These are phyloP conservation scores for Zymoseptoria crescenta DNA, from an alignment of 2,329 filamentous ascomycete genomes.

Conservation along the genomic window DNA sequence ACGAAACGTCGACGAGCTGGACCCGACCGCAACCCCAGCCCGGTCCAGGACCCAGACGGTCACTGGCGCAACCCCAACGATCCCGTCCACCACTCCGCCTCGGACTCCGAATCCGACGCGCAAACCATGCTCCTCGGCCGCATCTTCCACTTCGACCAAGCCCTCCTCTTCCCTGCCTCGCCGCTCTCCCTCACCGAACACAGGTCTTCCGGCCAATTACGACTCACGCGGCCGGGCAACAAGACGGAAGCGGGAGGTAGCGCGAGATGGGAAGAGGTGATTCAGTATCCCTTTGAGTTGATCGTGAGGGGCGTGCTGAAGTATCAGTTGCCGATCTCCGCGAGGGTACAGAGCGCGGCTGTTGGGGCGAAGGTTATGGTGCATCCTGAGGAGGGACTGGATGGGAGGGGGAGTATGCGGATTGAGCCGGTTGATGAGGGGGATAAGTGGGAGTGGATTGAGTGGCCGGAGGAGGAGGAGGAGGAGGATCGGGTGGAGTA, in stretches of 20 bases:
- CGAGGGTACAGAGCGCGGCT: constrained; percentile 45
- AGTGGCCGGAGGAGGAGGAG: constrained; percentile 20
- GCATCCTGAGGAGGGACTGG: constrained; percentile 32
- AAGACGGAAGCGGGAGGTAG: constrained; percentile 74
- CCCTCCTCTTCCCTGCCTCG: constrained; percentile 80
- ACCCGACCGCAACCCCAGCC: constrained; percentile 8
- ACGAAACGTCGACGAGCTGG: constrained; percentile 3
- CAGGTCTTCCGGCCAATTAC: constrained; percentile 72
- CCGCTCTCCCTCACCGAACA: constrained; percentile 69
- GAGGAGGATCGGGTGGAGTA: background rate
- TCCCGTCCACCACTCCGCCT: constrained; percentile 37
- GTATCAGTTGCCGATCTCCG: constrained; percentile 60
- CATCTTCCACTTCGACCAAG: constrained; percentile 78
- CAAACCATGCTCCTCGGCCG: constrained; percentile 90
- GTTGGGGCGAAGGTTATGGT: constrained; percentile 37
- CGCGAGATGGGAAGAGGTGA: constrained; percentile 80
- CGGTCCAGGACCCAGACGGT: constrained; percentile 18
- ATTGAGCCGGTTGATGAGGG: constrained; percentile 20
- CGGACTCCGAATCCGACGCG: constrained; percentile 49
- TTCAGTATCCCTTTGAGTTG: constrained; percentile 87
- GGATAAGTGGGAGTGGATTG: constrained; percentile 28
- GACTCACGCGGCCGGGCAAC: constrained; percentile 77
- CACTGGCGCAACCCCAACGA: constrained; percentile 22
- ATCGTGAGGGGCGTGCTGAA: constrained; percentile 86
- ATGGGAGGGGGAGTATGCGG: constrained; percentile 24